A percentile compares a stretch with the other conserved stretches of the same genome.
Evolutionary conservation across 2,329 filamentous ascomycete species (phyloP).

Genomic region (Fusarium floridanum): DNA sequence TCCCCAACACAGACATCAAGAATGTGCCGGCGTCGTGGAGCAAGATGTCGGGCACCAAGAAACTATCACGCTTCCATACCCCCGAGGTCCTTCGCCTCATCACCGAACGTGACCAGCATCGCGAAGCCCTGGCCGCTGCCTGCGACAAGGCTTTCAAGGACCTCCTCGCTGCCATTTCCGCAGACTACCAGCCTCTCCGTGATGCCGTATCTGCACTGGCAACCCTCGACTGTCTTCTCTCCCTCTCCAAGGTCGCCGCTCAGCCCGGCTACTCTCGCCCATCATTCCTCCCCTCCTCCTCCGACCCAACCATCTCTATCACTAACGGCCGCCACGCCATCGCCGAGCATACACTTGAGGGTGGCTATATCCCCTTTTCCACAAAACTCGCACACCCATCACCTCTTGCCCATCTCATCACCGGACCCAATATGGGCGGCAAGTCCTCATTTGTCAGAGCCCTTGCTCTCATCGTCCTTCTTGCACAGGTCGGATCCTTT

Average conservation of each 20-base stretch:
- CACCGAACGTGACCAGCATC: conserved; percentile 91
- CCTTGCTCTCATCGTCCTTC: conserved; percentile 90
- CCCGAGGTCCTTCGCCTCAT: conserved; percentile 88
- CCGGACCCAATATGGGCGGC: conserved; percentile 98
- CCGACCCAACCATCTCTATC: conserved; percentile 73
- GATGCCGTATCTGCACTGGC: conserved; percentile 90
- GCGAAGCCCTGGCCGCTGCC: conserved; percentile 90
- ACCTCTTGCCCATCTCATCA: conserved; percentile 85
- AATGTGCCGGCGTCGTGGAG: conserved; percentile 93
- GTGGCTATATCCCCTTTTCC: conserved; percentile 92
- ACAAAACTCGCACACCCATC: conserved; percentile 76
- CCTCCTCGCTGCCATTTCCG: conserved; percentile 79
- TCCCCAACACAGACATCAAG: conserved; percentile 84
- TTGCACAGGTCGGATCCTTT: conserved; percentile 95
- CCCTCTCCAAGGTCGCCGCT: conserved; percentile 84
- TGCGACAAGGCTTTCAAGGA: conserved; percentile 85
- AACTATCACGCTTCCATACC: conserved; percentile 91
- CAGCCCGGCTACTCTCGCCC: conserved; percentile 92
- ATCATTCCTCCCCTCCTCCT: conserved; percentile 70
- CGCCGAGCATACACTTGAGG: conserved; percentile 89
- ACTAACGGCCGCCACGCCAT: conserved; percentile 87
- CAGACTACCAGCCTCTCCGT: conserved; percentile 89
- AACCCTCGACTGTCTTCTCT: conserved; percentile 89
- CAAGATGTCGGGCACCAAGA: conserved; percentile 96
- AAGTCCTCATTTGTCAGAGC: conserved; percentile 98